These are phyloP conservation scores for Kluyveromyces sp. DNA, from an alignment of 1,139 yeast species.

Conservation along the genomic window DNA sequence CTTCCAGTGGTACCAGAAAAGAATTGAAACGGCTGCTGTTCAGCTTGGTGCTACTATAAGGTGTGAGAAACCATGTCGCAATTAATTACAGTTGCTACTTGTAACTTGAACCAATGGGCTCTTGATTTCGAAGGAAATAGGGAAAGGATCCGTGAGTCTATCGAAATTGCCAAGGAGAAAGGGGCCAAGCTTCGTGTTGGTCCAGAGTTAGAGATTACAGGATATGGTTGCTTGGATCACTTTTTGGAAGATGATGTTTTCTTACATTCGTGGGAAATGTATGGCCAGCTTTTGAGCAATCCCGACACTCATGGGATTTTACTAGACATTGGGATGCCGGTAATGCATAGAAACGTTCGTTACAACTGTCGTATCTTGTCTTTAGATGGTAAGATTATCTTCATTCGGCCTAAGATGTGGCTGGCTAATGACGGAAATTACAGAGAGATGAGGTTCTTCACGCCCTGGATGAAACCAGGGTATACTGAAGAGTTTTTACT, in stretches of 20 bases:
- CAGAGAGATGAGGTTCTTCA: constrained; percentile 93
- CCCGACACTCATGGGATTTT: constrained; percentile 66
- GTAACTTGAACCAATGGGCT: constrained; percentile 95
- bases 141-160: constrained; percentile 79
- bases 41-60: background rate
- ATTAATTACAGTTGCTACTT: constrained; percentile 50
- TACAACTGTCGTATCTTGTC: constrained; percentile 88
- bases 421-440: constrained; percentile 97
- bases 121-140: constrained; percentile 95
- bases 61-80: constrained; percentile 38
- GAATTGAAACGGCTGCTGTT: background rate
- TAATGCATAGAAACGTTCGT: constrained; percentile 76
- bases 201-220: constrained; percentile 91
- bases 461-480: constrained; percentile 84
- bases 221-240: constrained; percentile 94
- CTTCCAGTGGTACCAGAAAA: background rate
- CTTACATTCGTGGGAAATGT: constrained; percentile 92
- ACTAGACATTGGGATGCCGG: constrained; percentile 91
- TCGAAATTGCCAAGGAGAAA: constrained; percentile 60
- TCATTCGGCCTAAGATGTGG: constrained; percentile 87
- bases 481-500: constrained; percentile 64
- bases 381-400: constrained; percentile 65
- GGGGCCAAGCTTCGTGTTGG: constrained; percentile 89
- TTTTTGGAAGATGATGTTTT: constrained; percentile 85
- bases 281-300: constrained; percentile 62